Evolutionary conservation across 192 early-diverging fungal species (phyloP), one percentile per base, ranked within the genome.

Genomic region (Blastocladiella britannica): DNA sequence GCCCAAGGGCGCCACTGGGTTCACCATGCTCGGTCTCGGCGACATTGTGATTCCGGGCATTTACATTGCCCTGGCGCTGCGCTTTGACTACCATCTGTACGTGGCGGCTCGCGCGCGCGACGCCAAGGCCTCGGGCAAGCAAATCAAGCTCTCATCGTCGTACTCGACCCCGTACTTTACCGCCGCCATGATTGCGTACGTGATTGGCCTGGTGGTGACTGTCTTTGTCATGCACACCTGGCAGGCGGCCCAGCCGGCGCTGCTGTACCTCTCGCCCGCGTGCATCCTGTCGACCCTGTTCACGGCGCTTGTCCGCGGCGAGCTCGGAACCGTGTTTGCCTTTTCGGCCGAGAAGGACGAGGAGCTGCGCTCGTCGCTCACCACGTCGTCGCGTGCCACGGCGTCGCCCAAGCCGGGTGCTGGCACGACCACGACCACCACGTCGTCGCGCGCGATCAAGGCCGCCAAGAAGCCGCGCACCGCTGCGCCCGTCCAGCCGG

Each of bases 1-100:
- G 67, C 89, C 93, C 29, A 84, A 84, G 57, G 66, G 83, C 51
- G 66, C 85, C 3, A 57, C 58, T 25, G 69, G 69, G 20, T 92
- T 93, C 63, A 84, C 92, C 7, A 89, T 97, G 86, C 75, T 97
- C 9, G 93, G 93, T 6, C 65, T 97, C 61, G 93, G 93, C 53
- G 93, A 97, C 55, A 97, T 97, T 64, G 91, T 92, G 3, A 84
- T 97, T 47, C 93, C 93, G 5, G 93, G 90, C 62, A 84, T 95
- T 57, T 94, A 88, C 66, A 80, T 97, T 3, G 89, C 91, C 2
- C 72, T 97, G 23, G 89, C 87, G 60, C 64, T 93, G 60, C 73
- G 83, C 51, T 95, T 86, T 61, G 93, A 97, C 73, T 80, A 89
- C 26, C 75, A 83, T 65, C 70, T 72, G 56, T 80, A 80, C 56